Percentiles rank a stretch among this genome's conserved stretches.
Evolutionary conservation across 768 basidiomycete genomes (phyloP).

Genomic region (Phlebiopsis flavidoalba): DNA sequence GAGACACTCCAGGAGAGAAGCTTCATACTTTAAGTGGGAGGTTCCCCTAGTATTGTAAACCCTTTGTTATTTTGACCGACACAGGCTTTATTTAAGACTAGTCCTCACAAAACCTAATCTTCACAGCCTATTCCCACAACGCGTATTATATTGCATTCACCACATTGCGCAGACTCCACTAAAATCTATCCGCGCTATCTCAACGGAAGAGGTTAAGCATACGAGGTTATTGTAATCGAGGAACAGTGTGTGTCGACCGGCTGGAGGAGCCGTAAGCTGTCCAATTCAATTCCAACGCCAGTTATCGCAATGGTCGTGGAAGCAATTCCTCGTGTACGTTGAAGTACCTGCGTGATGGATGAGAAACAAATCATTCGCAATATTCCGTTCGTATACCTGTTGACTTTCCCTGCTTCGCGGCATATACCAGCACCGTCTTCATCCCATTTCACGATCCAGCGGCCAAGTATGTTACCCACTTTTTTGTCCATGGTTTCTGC

Average conservation of each 20-base stretch:
- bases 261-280: no score
- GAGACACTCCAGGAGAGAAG: background rate
- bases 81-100: background rate
- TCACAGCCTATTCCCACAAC: background rate
- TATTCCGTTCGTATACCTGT: conserved; percentile 45
- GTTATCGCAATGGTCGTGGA: background rate
- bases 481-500: conserved; percentile 65
- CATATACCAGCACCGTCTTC: conserved; percentile 61
- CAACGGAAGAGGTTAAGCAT: background rate
- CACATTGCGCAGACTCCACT: background rate
- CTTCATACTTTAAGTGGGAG: background rate
- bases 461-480: conserved; percentile 59
- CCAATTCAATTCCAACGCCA: background rate
- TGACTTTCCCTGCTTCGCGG: conserved; percentile 54
- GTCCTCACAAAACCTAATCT: background rate
- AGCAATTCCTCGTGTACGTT: conserved; percentile 50
- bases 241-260: no score
- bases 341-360: conserved; percentile 33
- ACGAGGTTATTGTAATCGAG: background rate
- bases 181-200: background rate
- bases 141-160: background rate
- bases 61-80: background rate
- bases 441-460: conserved; percentile 78
- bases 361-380: background rate
- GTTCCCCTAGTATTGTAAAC: background rate